These are phyloP conservation scores for Penicillium occitanis DNA, from an alignment of 2,329 filamentous ascomycete species.

Conservation along the genomic window DNA sequence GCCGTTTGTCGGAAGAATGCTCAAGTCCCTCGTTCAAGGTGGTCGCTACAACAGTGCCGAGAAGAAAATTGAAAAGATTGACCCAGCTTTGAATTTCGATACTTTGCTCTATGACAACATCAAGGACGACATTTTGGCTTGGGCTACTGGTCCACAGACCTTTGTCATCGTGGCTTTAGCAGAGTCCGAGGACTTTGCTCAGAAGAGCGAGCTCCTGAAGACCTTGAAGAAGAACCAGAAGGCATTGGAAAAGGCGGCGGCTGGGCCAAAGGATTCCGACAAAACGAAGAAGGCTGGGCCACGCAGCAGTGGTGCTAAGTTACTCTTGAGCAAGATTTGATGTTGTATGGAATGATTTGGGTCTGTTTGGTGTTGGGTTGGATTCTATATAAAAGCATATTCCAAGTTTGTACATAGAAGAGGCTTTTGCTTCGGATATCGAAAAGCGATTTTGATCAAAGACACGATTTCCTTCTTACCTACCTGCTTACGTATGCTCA, in stretches of 20 bases:
- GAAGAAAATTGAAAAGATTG: conserved; percentile 68
- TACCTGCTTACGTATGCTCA: neutral
- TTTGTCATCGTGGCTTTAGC: conserved; percentile 82
- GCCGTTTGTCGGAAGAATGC: conserved; percentile 72
- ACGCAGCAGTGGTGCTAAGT: conserved; percentile 48
- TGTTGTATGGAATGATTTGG: conserved; percentile 14
- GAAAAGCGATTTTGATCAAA: neutral
- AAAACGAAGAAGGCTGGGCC: conserved; percentile 38
- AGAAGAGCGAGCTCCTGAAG: conserved; percentile 66
- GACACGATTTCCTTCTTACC: neutral
- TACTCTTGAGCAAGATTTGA: conserved; percentile 40
- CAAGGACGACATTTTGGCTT: conserved; percentile 69
- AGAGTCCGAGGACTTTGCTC: conserved; percentile 70
- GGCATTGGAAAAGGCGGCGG: conserved; percentile 60
- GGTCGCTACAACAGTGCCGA: conserved; percentile 77
- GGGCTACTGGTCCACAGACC: conserved; percentile 82
- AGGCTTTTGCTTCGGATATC: conserved; percentile 6
- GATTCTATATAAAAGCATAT: conserved; percentile 15
- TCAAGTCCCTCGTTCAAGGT: conserved; percentile 87
- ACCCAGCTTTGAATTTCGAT: conserved; percentile 78
- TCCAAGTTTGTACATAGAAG: conserved; percentile 17
- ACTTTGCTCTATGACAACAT: conserved; percentile 79
- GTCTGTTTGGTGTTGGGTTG: neutral
- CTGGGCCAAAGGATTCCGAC: conserved; percentile 54
- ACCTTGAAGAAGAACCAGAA: conserved; percentile 72